Conservation (phyloP, 257 asterid genomes). For the Linaria vulgaris region DNA sequence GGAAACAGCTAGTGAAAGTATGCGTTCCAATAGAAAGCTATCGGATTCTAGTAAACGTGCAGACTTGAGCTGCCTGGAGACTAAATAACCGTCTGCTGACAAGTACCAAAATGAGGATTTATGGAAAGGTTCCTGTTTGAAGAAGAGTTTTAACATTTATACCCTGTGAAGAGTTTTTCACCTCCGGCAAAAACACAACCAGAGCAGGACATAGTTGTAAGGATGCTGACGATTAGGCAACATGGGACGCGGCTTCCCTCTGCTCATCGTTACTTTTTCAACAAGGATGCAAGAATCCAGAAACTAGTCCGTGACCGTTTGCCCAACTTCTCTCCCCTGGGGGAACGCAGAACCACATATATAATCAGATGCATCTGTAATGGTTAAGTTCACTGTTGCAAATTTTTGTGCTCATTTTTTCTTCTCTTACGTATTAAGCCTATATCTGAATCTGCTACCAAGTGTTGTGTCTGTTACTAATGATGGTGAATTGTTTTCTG, state of each 20-base stretch:
- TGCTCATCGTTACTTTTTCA: slow-evolving; percentile 68
- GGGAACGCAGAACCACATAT: slow-evolving; percentile 46
- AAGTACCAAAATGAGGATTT: slow-evolving; percentile 43
- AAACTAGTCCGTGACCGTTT: slow-evolving; percentile 72
- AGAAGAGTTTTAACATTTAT: slow-evolving; percentile 44
- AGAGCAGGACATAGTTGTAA: slow-evolving; percentile 26
- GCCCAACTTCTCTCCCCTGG: slow-evolving; percentile 80
- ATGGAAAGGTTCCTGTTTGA: slow-evolving; percentile 63
- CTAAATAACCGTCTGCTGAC: slow-evolving; percentile 33
- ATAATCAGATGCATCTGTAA: slow-evolving; percentile 41
- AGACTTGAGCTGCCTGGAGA: slow-evolving; percentile 26
- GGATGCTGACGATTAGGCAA: slow-evolving; percentile 31
- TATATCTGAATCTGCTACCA: slow-evolving; percentile 13
- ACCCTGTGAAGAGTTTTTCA: slow-evolving; percentile 83
- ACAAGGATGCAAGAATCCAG: slow-evolving; percentile 73
- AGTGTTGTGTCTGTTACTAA: neutral
- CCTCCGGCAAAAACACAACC: slow-evolving; percentile 41
- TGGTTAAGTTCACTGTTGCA: slow-evolving; percentile 46
- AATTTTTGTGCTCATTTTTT: neutral
- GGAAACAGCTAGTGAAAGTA: slow-evolving; percentile 28
- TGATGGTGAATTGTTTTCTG: neutral
- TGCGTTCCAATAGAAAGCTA: slow-evolving; percentile 30
- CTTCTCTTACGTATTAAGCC: neutral
- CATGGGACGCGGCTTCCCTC: slow-evolving; percentile 42
- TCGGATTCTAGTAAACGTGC: slow-evolving; percentile 28